Evolutionary conservation across 805 yeast species (phyloP).

Genomic region (Metschnikowia kunwiensis): DNA sequence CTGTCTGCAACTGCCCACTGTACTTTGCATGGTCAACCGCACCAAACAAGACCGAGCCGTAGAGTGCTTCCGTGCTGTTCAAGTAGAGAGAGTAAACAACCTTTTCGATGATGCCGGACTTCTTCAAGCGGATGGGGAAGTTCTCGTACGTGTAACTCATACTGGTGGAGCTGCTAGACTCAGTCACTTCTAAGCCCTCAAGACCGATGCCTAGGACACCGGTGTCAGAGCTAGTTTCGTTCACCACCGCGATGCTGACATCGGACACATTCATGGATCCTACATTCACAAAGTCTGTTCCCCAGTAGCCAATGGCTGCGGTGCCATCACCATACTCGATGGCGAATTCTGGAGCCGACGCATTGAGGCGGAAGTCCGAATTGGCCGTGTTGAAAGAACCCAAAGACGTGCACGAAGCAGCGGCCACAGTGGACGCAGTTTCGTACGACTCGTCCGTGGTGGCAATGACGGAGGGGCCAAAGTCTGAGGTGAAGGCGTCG

Average conservation of each 20-base stretch:
- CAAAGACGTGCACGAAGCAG: slow-evolving; percentile 39
- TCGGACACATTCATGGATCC: slow-evolving; percentile 47
- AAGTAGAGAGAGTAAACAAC: slow-evolving; percentile 61
- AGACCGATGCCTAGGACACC: slow-evolving; percentile 80
- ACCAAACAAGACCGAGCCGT: slow-evolving; percentile 39
- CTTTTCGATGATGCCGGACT: slow-evolving; percentile 52
- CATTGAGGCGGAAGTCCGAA: slow-evolving; percentile 40
- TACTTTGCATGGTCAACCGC: slow-evolving; percentile 42
- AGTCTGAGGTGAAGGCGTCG: neutral
- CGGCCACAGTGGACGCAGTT: neutral
- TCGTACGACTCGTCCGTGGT: neutral
- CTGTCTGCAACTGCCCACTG: slow-evolving; percentile 24
- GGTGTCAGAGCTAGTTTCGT: slow-evolving; percentile 54
- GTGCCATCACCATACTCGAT: slow-evolving; percentile 51
- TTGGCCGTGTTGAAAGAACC: slow-evolving; percentile 47
- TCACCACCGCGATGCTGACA: slow-evolving; percentile 73
- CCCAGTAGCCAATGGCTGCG: slow-evolving; percentile 53
- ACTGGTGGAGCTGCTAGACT: slow-evolving; percentile 14
- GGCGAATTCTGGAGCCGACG: slow-evolving; percentile 37
- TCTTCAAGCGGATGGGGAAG: slow-evolving; percentile 58
- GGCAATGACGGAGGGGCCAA: neutral
- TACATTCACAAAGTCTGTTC: slow-evolving; percentile 54
- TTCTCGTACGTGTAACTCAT: slow-evolving; percentile 49
- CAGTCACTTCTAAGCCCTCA: slow-evolving; percentile 63
- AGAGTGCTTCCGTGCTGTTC: slow-evolving; percentile 29